These are phyloP conservation scores for Pseudopithomyces maydicus DNA, from an alignment of 2,329 filamentous ascomycete species.

Conservation along the genomic window DNA sequence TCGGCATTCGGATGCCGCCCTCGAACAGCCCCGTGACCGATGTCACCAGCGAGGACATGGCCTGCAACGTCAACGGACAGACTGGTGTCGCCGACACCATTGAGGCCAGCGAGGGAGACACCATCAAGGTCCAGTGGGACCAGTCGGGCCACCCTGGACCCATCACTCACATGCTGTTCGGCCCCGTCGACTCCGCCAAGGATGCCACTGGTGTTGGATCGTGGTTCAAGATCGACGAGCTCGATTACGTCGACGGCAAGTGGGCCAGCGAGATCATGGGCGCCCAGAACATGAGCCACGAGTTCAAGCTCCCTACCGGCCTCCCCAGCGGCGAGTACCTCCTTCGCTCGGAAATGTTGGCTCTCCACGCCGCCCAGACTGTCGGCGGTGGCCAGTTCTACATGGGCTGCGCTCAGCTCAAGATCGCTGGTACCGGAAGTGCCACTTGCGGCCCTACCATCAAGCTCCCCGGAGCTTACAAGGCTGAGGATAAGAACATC, in stretches of 20 bases:
- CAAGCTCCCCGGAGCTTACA: constrained; percentile 48
- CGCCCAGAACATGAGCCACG: constrained; percentile 42
- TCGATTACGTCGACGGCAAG: constrained; percentile 31
- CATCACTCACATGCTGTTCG: constrained; percentile 42
- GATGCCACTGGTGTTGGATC: constrained; percentile 36
- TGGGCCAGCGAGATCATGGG: constrained; percentile 45
- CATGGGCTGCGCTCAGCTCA: constrained; percentile 53
- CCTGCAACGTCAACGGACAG: constrained; percentile 38
- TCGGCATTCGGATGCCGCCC: constrained; percentile 42
- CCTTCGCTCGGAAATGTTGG: constrained; percentile 54
- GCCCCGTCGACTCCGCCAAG: constrained; percentile 61
- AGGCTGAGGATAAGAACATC: constrained; percentile 36
- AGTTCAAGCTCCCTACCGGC: constrained; percentile 47
- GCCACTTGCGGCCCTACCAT: constrained; percentile 46
- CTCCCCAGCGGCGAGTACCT: constrained; percentile 47
- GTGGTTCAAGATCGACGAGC: constrained; percentile 47
- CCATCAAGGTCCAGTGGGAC: constrained; percentile 41
- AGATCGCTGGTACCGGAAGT: constrained; percentile 47
- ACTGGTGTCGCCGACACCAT: constrained; percentile 33
- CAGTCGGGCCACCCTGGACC: constrained; percentile 40
- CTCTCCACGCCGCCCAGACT: constrained; percentile 47
- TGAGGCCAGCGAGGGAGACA: constrained; percentile 33
- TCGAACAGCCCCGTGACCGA: constrained; percentile 41
- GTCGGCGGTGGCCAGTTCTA: constrained; percentile 52
- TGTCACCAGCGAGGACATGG: constrained; percentile 37